Percentiles rank a stretch among this genome's conserved stretches.
These are phyloP conservation scores for Amaranthus hypochondriacus DNA, from an alignment of 148 eudicot species.

Conservation along the genomic window DNA sequence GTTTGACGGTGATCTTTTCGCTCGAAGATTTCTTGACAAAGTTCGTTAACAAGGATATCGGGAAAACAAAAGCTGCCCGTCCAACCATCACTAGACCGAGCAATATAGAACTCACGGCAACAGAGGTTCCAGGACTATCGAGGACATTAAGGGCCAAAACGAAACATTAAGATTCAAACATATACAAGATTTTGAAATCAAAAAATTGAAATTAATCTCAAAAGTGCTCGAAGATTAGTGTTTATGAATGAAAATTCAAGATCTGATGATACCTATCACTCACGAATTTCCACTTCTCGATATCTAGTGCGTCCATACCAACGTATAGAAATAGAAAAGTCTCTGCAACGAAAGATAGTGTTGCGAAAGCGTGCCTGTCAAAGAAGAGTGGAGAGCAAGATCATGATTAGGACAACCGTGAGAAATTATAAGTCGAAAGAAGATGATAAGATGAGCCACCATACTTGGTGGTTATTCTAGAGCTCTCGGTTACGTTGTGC, in stretches of 20 bases:
- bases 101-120: conserved; percentile 64
- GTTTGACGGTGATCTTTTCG: conserved; percentile 50
- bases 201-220: background rate
- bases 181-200: background rate
- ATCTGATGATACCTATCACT: conserved; percentile 45
- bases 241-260: background rate
- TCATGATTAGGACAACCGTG: conserved; percentile 3
- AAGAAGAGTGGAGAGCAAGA: background rate
- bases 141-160: conserved; percentile 13
- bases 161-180: background rate
- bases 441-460: conserved; percentile 14
- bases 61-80: conserved; percentile 87
- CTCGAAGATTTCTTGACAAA: conserved; percentile 38
- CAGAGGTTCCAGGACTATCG: conserved; percentile 72
- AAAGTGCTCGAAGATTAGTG: background rate
- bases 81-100: conserved; percentile 72
- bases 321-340: conserved; percentile 74
- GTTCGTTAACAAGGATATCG: conserved; percentile 67
- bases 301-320: conserved; percentile 93
- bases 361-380: conserved; percentile 84
- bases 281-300: conserved; percentile 80
- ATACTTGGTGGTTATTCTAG: conserved; percentile 82
- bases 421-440: background rate
- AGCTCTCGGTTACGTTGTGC: conserved; percentile 82
- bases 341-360: conserved; percentile 77